A percentile compares a stretch with the other conserved stretches of the same genome.
Conservation (phyloP, 331 rosid genomes). For the Arachis monticola region DNA sequence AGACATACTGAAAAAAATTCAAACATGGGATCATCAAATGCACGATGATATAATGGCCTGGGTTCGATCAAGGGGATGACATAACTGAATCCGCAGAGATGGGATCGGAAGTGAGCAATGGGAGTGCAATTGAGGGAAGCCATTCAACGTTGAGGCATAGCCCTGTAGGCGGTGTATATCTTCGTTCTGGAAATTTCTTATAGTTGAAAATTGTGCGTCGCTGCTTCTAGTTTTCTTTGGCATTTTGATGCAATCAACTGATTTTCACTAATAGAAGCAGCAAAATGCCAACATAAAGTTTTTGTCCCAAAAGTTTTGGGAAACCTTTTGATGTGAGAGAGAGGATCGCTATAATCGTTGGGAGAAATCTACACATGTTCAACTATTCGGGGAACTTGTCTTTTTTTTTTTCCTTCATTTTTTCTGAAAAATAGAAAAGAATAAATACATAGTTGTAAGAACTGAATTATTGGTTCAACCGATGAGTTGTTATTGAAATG, state of each 20-base stretch:
- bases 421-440: neutral
- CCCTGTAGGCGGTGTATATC: slow-evolving; percentile 32
- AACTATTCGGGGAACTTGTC: neutral
- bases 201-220: slow-evolving; percentile 20
- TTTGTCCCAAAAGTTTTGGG: neutral
- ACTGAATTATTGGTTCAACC: no score
- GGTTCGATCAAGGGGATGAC: slow-evolving; percentile 35
- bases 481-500: no score
- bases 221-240: neutral
- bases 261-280: slow-evolving; percentile 20
- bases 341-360: neutral
- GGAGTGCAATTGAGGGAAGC: slow-evolving; percentile 19
- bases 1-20: slow-evolving; percentile 7
- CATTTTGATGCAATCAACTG: slow-evolving; percentile 15
- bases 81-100: slow-evolving; percentile 23
- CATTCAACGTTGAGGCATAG: neutral
- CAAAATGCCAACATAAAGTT: slow-evolving; percentile 10
- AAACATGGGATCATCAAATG: slow-evolving; percentile 27
- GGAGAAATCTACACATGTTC: neutral
- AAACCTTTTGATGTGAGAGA: neutral
- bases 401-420: no score
- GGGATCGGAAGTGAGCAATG: slow-evolving; percentile 36
- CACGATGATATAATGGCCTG: slow-evolving; percentile 34
- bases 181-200: slow-evolving; percentile 24
- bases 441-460: no score